Evolutionary conservation across 2,329 filamentous ascomycete species (phyloP).

Genomic region (Niveomyces coronatus): DNA sequence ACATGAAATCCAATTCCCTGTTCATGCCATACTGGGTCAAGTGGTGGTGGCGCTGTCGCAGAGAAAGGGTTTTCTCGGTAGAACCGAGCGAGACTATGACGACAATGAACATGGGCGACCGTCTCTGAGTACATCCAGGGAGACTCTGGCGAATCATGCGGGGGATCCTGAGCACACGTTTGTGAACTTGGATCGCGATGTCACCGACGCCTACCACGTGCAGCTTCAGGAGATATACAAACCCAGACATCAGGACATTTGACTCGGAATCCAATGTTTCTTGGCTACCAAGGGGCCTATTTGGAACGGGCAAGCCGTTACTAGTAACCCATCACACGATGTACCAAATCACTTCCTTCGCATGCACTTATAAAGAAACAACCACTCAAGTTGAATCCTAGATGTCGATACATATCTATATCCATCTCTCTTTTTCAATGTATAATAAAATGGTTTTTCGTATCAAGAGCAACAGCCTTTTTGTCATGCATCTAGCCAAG

Average conservation of each 20-base stretch:
- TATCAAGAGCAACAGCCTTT: too few relatives aligned
- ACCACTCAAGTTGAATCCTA: background rate
- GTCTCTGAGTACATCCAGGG: background rate
- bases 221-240: constrained; percentile 1
- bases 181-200: background rate
- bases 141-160: background rate
- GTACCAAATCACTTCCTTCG: too few relatives aligned
- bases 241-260: constrained; percentile 1
- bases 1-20: too few relatives aligned
- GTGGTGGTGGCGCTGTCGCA: background rate
- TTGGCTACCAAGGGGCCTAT: background rate
- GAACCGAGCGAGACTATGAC: background rate
- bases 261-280: background rate
- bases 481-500: background rate
- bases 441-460: background rate
- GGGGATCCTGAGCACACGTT: background rate
- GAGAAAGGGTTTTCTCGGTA: background rate
- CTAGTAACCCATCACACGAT: too few relatives aligned
- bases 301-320: too few relatives aligned
- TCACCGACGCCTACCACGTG: background rate
- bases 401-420: background rate
- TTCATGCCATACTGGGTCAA: background rate
- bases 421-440: background rate
- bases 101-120: background rate
- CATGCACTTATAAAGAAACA: background rate